Base-by-base conservation (phyloP, 192 early-diverging fungal species). In the Chytriomyces hyalinus region DNA sequence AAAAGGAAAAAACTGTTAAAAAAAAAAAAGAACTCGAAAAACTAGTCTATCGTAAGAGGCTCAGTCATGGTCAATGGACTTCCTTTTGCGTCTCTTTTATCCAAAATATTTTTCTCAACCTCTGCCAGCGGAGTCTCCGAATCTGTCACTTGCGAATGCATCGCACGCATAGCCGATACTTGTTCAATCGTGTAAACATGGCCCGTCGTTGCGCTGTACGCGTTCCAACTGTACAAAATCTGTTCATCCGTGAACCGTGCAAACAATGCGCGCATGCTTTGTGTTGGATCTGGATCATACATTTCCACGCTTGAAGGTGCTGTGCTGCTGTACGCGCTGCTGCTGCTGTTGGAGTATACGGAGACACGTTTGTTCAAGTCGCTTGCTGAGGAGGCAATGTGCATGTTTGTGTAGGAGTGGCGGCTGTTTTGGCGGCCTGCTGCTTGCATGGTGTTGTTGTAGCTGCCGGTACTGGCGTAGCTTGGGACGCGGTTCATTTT, bases 221-320 rank as follows among this genome's bases (percentile, higher is more conserved):
- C 66, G 13, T 67, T 67, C 66, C 46, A 67, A 46, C 66, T 67
- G 15, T 47, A 26, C 15, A 67, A 48, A 47, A 67, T 67, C 24
- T 67, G 66, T 24, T 67, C 43, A 67, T 47, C 47, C 15, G 28
- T 17, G 45, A 67, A 67, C 43, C 26, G 11, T n/a, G 13, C 46
- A 48, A 48, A 67, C 13, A 67, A 11, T 1, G 26, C 15, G 1
- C 47, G 1, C 28, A 67, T 67, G 13, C 17, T 22, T 9, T 48
- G 9, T 15, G 13, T 67, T 2, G 66, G 46, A 57, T 57, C 53
- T n/a, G 53, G 20, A n/a, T 57, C 53, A 20, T 57, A 57, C 13
- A 57, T 13, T 20, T 57, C 53, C 13, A 57, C 20, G 53, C 6
- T 59, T 9, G 11, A 9, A n/a, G 24, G 11, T 11, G 36, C 22